These are phyloP conservation scores for Diplodia seriata DNA, from an alignment of 2,329 filamentous ascomycete genomes.

Conservation along the genomic window DNA sequence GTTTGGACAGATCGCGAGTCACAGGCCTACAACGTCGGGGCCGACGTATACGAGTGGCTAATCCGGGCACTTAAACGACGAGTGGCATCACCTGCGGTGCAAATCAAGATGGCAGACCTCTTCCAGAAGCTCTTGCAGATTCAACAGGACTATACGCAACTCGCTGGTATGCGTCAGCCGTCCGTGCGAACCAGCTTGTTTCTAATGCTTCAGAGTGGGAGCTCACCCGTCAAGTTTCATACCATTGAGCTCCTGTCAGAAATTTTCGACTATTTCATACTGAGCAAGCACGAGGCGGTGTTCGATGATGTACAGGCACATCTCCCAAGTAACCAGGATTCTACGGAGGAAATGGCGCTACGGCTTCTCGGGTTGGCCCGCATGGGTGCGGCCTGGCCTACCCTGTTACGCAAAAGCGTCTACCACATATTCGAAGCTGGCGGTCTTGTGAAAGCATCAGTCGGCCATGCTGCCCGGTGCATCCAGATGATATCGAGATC, in stretches of 20 bases:
- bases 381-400: constrained; percentile 83
- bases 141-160: constrained; percentile 70
- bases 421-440: constrained; percentile 95
- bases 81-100: constrained; percentile 72
- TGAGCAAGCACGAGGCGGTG: constrained; percentile 81
- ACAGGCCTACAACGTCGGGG: constrained; percentile 69
- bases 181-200: constrained; percentile 76
- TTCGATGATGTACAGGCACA: constrained; percentile 83
- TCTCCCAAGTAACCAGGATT: constrained; percentile 75
- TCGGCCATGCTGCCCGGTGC: constrained; percentile 75
- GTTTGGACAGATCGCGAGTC: constrained; percentile 67
- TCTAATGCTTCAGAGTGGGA: constrained; percentile 69
- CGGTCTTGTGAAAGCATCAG: constrained; percentile 70
- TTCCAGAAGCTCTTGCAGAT: constrained; percentile 73
- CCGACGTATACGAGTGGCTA: constrained; percentile 81
- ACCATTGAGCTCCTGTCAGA: constrained; percentile 72
- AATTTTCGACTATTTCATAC: constrained; percentile 82
- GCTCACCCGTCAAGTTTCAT: constrained; percentile 76
- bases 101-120: constrained; percentile 71
- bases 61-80: constrained; percentile 71
- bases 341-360: constrained; percentile 82
- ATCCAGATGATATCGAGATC: constrained; percentile 69
- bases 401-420: constrained; percentile 81
- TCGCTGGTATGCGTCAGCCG: constrained; percentile 58
- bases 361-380: constrained; percentile 77